Evolutionary conservation across 2,329 filamentous ascomycete genomes (phyloP).

Genomic region (Talaromyces amestolkiae): DNA sequence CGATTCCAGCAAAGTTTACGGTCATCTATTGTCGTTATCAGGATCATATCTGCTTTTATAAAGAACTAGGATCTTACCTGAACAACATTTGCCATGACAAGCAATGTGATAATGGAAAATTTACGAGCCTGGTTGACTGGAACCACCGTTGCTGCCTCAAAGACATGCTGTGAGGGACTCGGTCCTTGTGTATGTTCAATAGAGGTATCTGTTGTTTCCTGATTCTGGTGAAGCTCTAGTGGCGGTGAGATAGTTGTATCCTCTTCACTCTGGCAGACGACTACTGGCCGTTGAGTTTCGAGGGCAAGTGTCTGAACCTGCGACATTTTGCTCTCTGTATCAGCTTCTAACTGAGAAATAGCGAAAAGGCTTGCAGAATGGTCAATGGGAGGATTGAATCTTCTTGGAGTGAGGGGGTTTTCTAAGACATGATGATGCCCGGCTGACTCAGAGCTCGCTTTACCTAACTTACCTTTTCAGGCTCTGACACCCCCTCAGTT

Average conservation of each 20-base stretch:
- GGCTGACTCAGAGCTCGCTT: background rate
- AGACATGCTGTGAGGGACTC: constrained; percentile 22
- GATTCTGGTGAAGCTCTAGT: background rate
- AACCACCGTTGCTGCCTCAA: constrained; percentile 22
- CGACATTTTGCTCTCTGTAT: background rate
- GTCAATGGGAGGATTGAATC: background rate
- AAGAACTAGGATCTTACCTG: constrained; percentile 23
- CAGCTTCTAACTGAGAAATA: background rate
- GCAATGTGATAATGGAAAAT: constrained; percentile 24
- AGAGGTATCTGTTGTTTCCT: background rate
- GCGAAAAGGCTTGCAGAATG: background rate
- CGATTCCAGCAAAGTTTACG: constrained; percentile 29
- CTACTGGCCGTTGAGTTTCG: background rate
- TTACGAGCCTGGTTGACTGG: constrained; percentile 22
- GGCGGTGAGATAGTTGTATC: background rate
- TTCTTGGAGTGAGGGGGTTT: background rate
- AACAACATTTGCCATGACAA: constrained; percentile 28
- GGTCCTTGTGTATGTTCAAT: background rate
- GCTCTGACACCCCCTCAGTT: background rate
- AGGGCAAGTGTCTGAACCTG: background rate
- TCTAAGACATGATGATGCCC: background rate
- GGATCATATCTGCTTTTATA: background rate
- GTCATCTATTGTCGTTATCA: constrained; percentile 25
- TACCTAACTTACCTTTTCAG: background rate
- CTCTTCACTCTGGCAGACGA: background rate